A percentile compares a stretch with the other conserved stretches of the same genome.
These are phyloP conservation scores for Teunomyces cretensis DNA, from an alignment of 805 yeast genomes.

Conservation along the genomic window DNA sequence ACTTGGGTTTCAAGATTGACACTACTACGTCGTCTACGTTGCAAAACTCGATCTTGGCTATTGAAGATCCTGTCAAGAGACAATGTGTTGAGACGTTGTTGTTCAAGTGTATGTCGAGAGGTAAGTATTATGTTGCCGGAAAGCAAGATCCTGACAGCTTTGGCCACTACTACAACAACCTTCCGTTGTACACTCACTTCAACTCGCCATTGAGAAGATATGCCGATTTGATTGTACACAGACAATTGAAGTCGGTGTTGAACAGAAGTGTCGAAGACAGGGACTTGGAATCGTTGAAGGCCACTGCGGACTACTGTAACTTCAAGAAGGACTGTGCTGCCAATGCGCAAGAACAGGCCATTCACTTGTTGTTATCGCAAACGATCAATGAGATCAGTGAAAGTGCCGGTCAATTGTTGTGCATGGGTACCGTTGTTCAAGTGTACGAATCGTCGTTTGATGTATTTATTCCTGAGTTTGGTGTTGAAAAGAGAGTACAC, in stretches of 20 bases:
- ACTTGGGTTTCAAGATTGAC: constrained; percentile 68
- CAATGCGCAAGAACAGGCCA: constrained; percentile 91
- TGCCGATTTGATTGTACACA: constrained; percentile 88
- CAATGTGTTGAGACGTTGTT: constrained; percentile 76
- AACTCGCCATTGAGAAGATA: constrained; percentile 91
- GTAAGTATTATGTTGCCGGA: constrained; percentile 87
- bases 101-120: constrained; percentile 78
- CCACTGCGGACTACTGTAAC: constrained; percentile 88
- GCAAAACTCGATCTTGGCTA: constrained; percentile 64
- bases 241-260: constrained; percentile 77
- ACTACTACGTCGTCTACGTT: constrained; percentile 70
- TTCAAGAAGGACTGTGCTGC: constrained; percentile 94
- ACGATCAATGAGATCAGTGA: constrained; percentile 73
- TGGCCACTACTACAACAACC: constrained; percentile 77
- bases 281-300: constrained; percentile 69
- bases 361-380: constrained; percentile 81
- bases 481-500: constrained; percentile 93
- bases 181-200: constrained; percentile 89
- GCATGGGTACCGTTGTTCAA: constrained; percentile 84
- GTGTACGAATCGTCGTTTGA: constrained; percentile 97
- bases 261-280: constrained; percentile 34
- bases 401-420: constrained; percentile 75
- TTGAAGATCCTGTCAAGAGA: constrained; percentile 62
- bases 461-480: constrained; percentile 87
- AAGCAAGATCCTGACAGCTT: constrained; percentile 74